Evolutionary conservation across 768 basidiomycete genomes (phyloP), one percentile per base, ranked within the genome.

Genomic region (Zangia roseola): DNA sequence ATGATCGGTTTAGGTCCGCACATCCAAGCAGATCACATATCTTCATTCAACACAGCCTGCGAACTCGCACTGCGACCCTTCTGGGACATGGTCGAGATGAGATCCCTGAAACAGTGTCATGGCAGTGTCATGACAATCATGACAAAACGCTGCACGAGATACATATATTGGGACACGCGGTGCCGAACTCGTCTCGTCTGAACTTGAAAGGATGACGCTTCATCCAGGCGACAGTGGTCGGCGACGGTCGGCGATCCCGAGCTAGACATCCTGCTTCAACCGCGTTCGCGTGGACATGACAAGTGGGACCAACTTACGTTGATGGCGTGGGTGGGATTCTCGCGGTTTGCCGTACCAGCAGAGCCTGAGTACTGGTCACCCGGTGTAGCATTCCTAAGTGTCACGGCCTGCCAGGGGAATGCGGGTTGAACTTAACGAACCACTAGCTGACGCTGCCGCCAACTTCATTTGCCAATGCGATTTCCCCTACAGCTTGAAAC

Each of bases 1-100:
- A 24, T 40, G 58, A 63, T 60, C 57, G 61, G 54, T 41, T 26
- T 31, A 24, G 12, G 19, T 17, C 33, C 38, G 48, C 60, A 61
- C 61, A 62, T 58, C 43, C 58, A 36, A 58, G 39, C 12, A 14
- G 40, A 17, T 24, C 2, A 5, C 34, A 23, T 37, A 43, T 45
- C 25, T 35, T 34, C n/a, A 19, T 20, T 21, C 21, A 38, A 23
- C 20, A 28, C 14, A 45, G 34, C 43, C 42, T 25, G 43, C 28
- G 42, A 31, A 31, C 31, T 31, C 14, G 30, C 30, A 6, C 31
- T 31, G 5, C 25, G 19, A 24, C 23, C 41, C 41, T 43, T 35
- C 33, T 35, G 23, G 28, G 21, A 8, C 26, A 49, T 17, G 20
- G 16, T 23, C 12, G 10, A 28, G 16, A 24, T 31, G 31, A 31